Conservation (phyloP, 2,329 filamentous ascomycete genomes). For the Gaeumannomyces tritici region DNA sequence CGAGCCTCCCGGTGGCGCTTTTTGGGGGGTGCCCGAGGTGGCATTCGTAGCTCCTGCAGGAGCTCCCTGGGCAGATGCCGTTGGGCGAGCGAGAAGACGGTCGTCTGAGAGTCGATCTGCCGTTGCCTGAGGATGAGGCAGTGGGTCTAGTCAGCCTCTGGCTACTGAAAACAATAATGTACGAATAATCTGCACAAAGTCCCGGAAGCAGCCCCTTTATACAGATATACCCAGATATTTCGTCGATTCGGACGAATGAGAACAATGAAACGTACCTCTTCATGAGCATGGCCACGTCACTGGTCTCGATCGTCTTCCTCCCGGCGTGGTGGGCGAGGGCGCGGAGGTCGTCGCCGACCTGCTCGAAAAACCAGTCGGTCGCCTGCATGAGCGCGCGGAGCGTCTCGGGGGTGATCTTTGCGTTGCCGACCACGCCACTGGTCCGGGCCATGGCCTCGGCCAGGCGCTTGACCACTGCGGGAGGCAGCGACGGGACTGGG, state of each 20-base stretch:
- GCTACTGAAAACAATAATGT: conserved; percentile 8
- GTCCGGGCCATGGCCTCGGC: conserved; percentile 62
- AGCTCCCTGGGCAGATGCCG: conserved; percentile 74
- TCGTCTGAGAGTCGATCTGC: conserved; percentile 60
- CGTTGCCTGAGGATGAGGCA: conserved; percentile 52
- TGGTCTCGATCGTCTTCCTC: conserved; percentile 77
- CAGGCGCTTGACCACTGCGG: conserved; percentile 62
- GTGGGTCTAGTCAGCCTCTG: conserved; percentile 13
- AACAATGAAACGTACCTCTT: conserved; percentile 51
- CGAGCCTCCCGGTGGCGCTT: conserved; percentile 23
- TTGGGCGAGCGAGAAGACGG: conserved; percentile 77
- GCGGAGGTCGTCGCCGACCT: conserved; percentile 68
- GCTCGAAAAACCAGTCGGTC: conserved; percentile 88
- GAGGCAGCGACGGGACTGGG: conserved; percentile 65
- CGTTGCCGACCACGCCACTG: conserved; percentile 49
- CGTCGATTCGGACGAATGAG: conserved; percentile 4
- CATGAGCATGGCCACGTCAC: conserved; percentile 74
- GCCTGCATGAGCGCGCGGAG: conserved; percentile 68
- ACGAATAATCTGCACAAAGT: background rate
- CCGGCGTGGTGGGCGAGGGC: conserved; percentile 75
- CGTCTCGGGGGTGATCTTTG: conserved; percentile 64
- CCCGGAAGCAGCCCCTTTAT: background rate
- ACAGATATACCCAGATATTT: background rate
- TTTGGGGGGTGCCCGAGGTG: conserved; percentile 42
- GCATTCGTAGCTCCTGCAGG: conserved; percentile 71